Base-by-base conservation (phyloP, 129 eudicot species). In the Helichrysum umbraculigerum region DNA sequence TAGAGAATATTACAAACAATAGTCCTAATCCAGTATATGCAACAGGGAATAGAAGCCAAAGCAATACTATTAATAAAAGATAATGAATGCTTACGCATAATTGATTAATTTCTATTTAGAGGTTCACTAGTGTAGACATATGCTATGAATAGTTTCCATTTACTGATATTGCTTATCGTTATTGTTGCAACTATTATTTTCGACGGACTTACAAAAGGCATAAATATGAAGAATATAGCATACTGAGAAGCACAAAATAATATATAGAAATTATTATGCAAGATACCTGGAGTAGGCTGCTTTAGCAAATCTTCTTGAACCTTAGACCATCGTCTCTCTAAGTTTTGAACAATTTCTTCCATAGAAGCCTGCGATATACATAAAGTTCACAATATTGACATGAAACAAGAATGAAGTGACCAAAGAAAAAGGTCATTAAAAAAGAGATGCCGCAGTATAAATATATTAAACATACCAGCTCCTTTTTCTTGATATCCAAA, bases 251-350 rank as follows among this genome's bases (percentile, higher is more conserved):
- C 19, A 68, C 66, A 52, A 39, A 56, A 12, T 50, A 34, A 25
- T 61, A 5, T 30, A 59, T 22, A 44, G 6, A 35, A 34, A 59
- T 33, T 20, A 58, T 10, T 32, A 61, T 16, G 39, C 32, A 67
- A 51, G 67, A 66, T 71, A 93, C 98, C 98, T 81, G 96, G 89
- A 77, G 94, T 81, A 68, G 98, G 98, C 71, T 85, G 89, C 88
- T 85, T 88, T 71, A 88, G 78, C 33, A 89, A 88, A 76, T 82
- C 82, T 39, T 87, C 91, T 82, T 92, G 98, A 78, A 92, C 78
- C 62, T 88, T 76, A 72, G 86, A 86, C 98, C 98, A 90, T 75
- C 76, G 86, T 74, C 76, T 83, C 81, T 93, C 97, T 76, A 93
- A 79, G 7, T 76, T 81, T 42, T 76, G 82, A 69, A 87, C 92